Base-by-base conservation (phyloP, 257 asterid species). In the Plantago elongata region DNA sequence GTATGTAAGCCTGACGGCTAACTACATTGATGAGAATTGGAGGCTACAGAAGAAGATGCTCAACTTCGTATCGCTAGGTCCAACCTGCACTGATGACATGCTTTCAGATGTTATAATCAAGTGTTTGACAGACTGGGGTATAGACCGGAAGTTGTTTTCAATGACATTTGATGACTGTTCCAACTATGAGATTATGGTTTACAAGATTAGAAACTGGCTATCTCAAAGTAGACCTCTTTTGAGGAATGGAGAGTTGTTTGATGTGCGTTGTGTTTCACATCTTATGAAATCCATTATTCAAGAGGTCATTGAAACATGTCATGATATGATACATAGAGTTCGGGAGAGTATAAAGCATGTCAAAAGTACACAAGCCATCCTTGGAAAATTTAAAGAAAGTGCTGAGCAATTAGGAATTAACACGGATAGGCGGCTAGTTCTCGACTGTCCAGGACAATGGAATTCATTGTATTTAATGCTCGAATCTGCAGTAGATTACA, bases 11-110 rank as follows among this genome's bases (percentile, higher is more conserved):
- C 76, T 93, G 70, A 83, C 90, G 9, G 99, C 99, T 54, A 75
- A 76, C 72, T 93, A 76, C 57, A 80, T 89, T 11, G 95, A 87
- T 51, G 94, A 74, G 61, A 82, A 84, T 59, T 92, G 99, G 99
- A 86, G 77, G 84, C 77, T 84, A 61, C 95, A 81, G 74, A 89
- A 86, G 78, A 89, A 73, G 78, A 80, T 92, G 82, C 89, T 92
- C 65, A 92, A 80, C 69, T 89, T 92, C 70, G 40, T 78, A 44
- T 78, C 96, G 14, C 45, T 86, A 69, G 95, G 83, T 72, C 78
- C 83, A 51, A 73, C 82, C 64, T 78, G 81, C 70, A 83, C 93
- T 5, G 94, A 86, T 70, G 94, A 89, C 74, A 18, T 77, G 22
- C 87, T 82, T 61, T 84, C 96, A 55, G 99, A 83, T 68, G 88